phyloP scores from a whole-genome alignment of 805 yeast genomes.

The Phaffomyces antillensis region DNA sequence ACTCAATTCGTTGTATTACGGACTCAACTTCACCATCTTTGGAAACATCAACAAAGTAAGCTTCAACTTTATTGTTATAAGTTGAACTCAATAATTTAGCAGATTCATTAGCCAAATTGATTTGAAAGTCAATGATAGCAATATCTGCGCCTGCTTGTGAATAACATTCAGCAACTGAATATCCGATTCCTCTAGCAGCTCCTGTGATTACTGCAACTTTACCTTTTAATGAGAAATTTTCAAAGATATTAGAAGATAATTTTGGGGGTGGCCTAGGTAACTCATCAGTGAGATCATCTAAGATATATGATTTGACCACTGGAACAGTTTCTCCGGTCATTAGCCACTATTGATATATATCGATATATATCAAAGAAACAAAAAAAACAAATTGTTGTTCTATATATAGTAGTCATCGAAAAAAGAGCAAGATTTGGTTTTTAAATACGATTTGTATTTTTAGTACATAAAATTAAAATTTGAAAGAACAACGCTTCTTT shows the following conservation, averaged over 20 bases:
- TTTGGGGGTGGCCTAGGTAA: constrained; percentile 47
- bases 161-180: constrained; percentile 72
- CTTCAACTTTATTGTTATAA: constrained; percentile 58
- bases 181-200: constrained; percentile 78
- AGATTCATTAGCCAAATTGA: constrained; percentile 21
- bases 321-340: too few species aligned
- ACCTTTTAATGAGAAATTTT: constrained; percentile 73
- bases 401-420: too few species aligned
- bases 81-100: constrained; percentile 53
- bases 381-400: too few species aligned
- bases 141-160: constrained; percentile 90
- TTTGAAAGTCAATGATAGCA: constrained; percentile 32
- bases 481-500: too few species aligned
- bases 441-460: too few species aligned
- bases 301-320: too few species aligned
- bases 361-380: too few species aligned
- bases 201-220: constrained; percentile 84
- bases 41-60: constrained; percentile 35
- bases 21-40: constrained; percentile 23
- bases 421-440: too few species aligned
- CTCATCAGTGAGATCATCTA: too few species aligned
- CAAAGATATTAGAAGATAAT: constrained; percentile 46
- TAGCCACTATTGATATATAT: too few species aligned
- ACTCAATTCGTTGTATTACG: constrained; percentile 33
- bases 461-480: too few species aligned